Base-by-base conservation (phyloP, 169 alveolate genomes). In the Theileria annulata region DNA sequence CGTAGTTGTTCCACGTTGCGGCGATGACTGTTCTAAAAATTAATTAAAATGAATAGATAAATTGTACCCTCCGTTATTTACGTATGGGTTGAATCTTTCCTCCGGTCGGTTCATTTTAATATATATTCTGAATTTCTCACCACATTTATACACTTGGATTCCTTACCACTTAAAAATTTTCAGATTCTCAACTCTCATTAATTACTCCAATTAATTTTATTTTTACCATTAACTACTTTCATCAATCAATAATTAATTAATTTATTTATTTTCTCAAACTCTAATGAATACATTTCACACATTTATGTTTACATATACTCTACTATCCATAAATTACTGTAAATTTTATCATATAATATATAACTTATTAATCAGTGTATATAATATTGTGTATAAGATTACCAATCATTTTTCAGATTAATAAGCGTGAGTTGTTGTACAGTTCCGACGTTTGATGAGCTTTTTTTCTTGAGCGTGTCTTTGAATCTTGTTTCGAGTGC, bases 1-100 rank as follows among this genome's bases (percentile, higher is more conserved):
- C 97, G 87, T 91, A 95, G 80, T 95, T 95, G 47, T 94, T 91
- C 64, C 98, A 96, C 33, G 97, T 95, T 56, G 96, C 92, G 42
- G 98, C 98, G 75, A 95, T 82, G 17, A 90, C 94, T 62, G 94
- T 90, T 60, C 94, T 90, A 59, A 33, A 58, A 30, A 9, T 54
- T n/a, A 49, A 25, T n/a, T 21, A 25, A 13, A 0, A 21, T 3
- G 23, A 54, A 47, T 28, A 12, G 6, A 27, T 30, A 28, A 27
- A 47, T 30, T 66, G 1, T 78, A 90, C 94, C 94, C 94, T 80
- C 94, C 94, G 77, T 90, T 90, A 49, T 90, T 89, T 28, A 90
- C 78, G 62, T 90, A 90, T 21, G 94, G 94, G 69, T 90, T 84
- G 67, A 77, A 84, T 56, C 76, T 82, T 30, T 48, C 54, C 31